A percentile compares a stretch with the other conserved stretches of the same genome.
Evolutionary conservation across 371 early-diverging fungal species (phyloP).

Genomic region (Mucor velutinosus): DNA sequence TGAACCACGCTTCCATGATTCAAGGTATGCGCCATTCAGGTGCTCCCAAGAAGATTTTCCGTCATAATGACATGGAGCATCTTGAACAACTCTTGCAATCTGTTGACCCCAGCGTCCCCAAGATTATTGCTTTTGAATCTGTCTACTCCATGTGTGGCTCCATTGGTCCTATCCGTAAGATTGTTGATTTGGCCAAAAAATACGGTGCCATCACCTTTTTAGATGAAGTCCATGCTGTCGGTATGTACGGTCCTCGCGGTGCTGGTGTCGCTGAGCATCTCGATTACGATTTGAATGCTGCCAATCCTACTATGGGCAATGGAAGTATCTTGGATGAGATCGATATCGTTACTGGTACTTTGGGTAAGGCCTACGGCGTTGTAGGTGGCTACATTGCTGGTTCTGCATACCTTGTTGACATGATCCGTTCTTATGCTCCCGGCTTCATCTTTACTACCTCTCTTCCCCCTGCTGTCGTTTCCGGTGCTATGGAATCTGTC

Average conservation of each 20-base stretch:
- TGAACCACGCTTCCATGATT: slow-evolving; percentile 99
- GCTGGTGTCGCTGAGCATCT: slow-evolving; percentile 98
- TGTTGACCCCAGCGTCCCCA: slow-evolving; percentile 83
- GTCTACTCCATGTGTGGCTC: slow-evolving; percentile 99
- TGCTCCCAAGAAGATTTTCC: slow-evolving; percentile 90
- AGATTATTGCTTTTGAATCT: slow-evolving; percentile 97
- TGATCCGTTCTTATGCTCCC: slow-evolving; percentile 97
- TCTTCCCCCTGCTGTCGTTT: slow-evolving; percentile 92
- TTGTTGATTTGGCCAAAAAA: slow-evolving; percentile 91
- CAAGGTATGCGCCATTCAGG: slow-evolving; percentile 96
- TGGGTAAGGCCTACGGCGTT: slow-evolving; percentile 98
- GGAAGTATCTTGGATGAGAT: slow-evolving; percentile 84
- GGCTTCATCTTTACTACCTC: slow-evolving; percentile 99
- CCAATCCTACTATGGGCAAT: slow-evolving; percentile 55
- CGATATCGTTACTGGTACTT: slow-evolving; percentile 97
- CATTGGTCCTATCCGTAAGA: slow-evolving; percentile 93
- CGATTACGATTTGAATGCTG: slow-evolving; percentile 72
- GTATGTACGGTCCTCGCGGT: slow-evolving; percentile 98
- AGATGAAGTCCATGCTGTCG: slow-evolving; percentile 99
- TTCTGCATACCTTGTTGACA: slow-evolving; percentile 87
- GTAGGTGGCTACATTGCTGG: slow-evolving; percentile 98
- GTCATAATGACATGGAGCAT: slow-evolving; percentile 93
- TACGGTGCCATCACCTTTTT: slow-evolving; percentile 98
- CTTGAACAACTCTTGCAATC: slow-evolving; percentile 84
- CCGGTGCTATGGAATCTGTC: slow-evolving; percentile 91